phyloP scores from a whole-genome alignment of 2,329 filamentous ascomycete genomes.

The Stachybotrys chartarum region DNA sequence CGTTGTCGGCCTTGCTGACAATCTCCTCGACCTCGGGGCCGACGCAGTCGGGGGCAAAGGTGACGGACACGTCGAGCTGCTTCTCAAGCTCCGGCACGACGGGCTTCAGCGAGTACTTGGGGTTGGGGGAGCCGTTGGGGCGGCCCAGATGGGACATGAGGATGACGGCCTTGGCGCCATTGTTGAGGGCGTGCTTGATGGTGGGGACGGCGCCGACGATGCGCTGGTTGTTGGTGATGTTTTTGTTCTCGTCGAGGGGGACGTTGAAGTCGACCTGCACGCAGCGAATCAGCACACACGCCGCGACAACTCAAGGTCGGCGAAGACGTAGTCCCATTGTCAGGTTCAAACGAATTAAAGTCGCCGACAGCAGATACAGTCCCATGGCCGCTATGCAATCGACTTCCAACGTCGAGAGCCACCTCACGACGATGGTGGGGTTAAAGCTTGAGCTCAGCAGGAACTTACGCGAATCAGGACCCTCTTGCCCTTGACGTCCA shows the following conservation, averaged over 20 bases:
- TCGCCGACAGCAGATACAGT: background rate
- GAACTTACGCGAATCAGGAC: conserved; percentile 87
- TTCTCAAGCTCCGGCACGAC: conserved; percentile 89
- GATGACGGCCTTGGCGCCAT: conserved; percentile 86
- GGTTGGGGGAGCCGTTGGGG: conserved; percentile 80
- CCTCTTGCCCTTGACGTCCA: conserved; percentile 96
- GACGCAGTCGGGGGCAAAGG: conserved; percentile 85
- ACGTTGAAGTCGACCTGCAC: conserved; percentile 98
- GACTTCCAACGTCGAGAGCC: background rate
- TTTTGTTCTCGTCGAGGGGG: conserved; percentile 85
- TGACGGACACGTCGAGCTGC: conserved; percentile 75
- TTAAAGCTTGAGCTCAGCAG: conserved; percentile 6
- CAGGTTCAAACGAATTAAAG: background rate
- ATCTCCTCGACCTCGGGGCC: conserved; percentile 84
- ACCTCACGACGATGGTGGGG: conserved; percentile 17
- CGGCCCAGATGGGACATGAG: conserved; percentile 99
- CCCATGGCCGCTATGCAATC: background rate
- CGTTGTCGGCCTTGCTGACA: conserved; percentile 74
- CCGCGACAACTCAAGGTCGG: background rate
- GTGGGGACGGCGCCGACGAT: conserved; percentile 93
- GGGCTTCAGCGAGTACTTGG: conserved; percentile 92
- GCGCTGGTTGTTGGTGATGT: conserved; percentile 96
- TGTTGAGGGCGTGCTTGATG: conserved; percentile 87
- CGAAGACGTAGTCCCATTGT: background rate
- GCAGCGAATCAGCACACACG: background rate